Evolutionary conservation across 164 flowering plant species (phyloP).

Genomic region (Umbellularia californica): DNA sequence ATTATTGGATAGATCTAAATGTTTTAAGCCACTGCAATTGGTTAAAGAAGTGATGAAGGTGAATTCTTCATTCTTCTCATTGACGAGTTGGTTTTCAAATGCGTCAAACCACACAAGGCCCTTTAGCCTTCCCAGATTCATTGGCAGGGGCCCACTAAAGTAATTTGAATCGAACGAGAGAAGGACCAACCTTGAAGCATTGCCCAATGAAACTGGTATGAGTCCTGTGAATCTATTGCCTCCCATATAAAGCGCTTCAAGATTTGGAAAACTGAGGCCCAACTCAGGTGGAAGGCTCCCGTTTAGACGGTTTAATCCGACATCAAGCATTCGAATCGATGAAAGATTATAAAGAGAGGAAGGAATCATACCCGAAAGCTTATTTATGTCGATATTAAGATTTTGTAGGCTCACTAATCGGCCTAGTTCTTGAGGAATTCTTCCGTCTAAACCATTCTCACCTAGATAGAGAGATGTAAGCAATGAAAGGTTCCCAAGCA

Average conservation of each 20-base stretch:
- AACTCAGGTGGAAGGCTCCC: conserved; percentile 19
- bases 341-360: background rate
- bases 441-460: background rate
- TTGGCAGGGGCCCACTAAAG: conserved; percentile 12
- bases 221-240: conserved; percentile 34
- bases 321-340: background rate
- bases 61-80: conserved; percentile 16
- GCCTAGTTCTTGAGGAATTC: background rate
- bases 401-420: background rate
- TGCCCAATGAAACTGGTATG: conserved; percentile 43
- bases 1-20: conserved; percentile 35
- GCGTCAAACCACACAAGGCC: background rate
- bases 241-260: conserved; percentile 20
- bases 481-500: conserved; percentile 17
- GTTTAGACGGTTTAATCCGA: conserved; percentile 6
- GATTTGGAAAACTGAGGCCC: conserved; percentile 32
- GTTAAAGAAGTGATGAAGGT: conserved; percentile 27
- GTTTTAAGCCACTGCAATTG: conserved; percentile 28
- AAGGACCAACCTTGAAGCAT: conserved; percentile 29
- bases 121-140: background rate
- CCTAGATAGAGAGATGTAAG: background rate
- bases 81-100: background rate
- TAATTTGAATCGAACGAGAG: conserved; percentile 25
- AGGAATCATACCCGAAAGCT: background rate
- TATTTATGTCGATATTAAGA: background rate